Conservation (phyloP, 2,329 filamentous ascomycete genomes). For the Trichoderma polysporum region DNA sequence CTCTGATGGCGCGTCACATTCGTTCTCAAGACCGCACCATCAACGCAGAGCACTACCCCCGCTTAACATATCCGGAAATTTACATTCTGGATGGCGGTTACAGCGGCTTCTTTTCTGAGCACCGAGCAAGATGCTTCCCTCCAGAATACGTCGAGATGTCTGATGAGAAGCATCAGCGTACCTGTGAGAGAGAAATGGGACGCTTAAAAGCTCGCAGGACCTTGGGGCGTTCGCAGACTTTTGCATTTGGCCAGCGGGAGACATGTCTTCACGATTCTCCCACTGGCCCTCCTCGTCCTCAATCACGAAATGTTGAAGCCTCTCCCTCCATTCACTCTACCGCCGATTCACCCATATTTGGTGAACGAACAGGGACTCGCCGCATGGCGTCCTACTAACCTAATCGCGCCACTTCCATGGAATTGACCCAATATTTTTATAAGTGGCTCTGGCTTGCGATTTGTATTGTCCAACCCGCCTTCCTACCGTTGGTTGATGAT, state of each 20-base stretch:
- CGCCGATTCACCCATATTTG: constrained; percentile 44
- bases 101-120: constrained; percentile 82
- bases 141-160: constrained; percentile 98
- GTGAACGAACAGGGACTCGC: constrained; percentile 50
- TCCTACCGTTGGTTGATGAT: not conserved
- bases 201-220: constrained; percentile 88
- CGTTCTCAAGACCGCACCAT: constrained; percentile 82
- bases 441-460: not conserved
- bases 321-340: constrained; percentile 44
- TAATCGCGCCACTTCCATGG: not conserved
- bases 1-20: constrained; percentile 92
- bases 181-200: constrained; percentile 92
- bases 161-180: constrained; percentile 84
- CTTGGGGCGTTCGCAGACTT: constrained; percentile 84
- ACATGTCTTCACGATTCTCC: constrained; percentile 59
- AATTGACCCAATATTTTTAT: not conserved
- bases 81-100: constrained; percentile 98
- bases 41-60: constrained; percentile 84
- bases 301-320: constrained; percentile 36
- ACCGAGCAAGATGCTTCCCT: constrained; percentile 80
- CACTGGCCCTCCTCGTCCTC: constrained; percentile 50
- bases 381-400: constrained; percentile 65
- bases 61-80: constrained; percentile 90
- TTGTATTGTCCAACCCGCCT: not conserved
- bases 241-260: constrained; percentile 81